Evolutionary conservation across 1,284 basidiomycete genomes (phyloP), one percentile per base, ranked within the genome.

Genomic region (Pseudozyma sp.): DNA sequence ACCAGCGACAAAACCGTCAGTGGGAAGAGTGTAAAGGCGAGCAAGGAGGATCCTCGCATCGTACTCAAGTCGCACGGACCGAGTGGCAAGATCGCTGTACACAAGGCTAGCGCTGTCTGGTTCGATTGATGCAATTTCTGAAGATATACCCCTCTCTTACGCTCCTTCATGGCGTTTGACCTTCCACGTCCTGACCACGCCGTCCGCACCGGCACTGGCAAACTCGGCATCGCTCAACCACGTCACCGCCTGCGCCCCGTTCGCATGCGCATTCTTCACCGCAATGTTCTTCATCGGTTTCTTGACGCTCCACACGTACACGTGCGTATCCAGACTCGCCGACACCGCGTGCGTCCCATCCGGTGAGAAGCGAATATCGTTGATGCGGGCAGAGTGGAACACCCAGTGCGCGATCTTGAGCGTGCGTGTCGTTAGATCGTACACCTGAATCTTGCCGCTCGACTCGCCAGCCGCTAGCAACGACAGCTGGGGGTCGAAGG

Each of bases 251-350:
- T 90, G 91, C 0, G 93, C 78, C 5, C 84, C 78, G 37, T 77
- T 70, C 2, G 70, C 66, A 48, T 78, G 82, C 16, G 80, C 77
- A 44, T 82, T 83, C 77, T 92, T 92, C 85, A 97, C 90, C 13
- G 90, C 88, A 44, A 94, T 90, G 77, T 92, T 93, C 85, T 90
- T 90, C 84, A 90, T 86, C 11, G 92, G 91, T 77, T 91, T 91
- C 61, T 88, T 87, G 40, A 93, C 89, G 75, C 90, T 91, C 91
- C 94, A 98, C 42, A 98, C 86, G 83, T 94, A 97, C 8, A 97
- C 90, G 79, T 94, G 90, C 31, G 94, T 96, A 84, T 99, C 96
- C 33, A 73, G 40, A 19, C 60, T 54, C 31, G 70, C 70, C 45
- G 65, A 70, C 3, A 91, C 94, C 65, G 92, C 89, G 77, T 94